Percentiles rank a stretch among this genome's conserved stretches.
These are phyloP conservation scores for Phytophthora foliorum DNA, from an alignment of 352 stramenopile genomes.

Conservation along the genomic window DNA sequence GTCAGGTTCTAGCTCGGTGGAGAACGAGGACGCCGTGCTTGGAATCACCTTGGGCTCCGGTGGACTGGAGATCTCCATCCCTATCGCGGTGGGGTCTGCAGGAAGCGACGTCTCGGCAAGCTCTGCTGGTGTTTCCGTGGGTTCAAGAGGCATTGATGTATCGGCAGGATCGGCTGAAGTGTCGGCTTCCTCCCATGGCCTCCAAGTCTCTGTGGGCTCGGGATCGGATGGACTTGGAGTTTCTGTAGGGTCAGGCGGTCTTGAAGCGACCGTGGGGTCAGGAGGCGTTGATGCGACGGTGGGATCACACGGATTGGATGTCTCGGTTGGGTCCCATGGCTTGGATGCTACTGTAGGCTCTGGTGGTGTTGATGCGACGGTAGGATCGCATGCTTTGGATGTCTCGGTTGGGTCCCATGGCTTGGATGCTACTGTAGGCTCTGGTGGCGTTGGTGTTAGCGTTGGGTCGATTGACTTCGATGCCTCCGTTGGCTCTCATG, in stretches of 20 bases:
- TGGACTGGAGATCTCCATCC: conserved; percentile 24
- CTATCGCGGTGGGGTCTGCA: neutral
- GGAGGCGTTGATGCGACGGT: conserved; percentile 18
- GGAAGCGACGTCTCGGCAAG: conserved; percentile 9
- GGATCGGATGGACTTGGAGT: conserved; percentile 19
- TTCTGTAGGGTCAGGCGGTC: conserved; percentile 19
- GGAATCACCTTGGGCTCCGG: conserved; percentile 17
- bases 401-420: conserved; percentile 17
- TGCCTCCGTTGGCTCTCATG: conserved; percentile 10
- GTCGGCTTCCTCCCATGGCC: conserved; percentile 6
- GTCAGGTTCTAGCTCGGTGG: conserved; percentile 16
- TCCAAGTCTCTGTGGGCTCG: conserved; percentile 28
- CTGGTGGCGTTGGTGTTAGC: conserved; percentile 10
- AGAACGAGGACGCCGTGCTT: conserved; percentile 20
- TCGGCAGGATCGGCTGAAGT: conserved; percentile 5
- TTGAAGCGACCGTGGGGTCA: conserved; percentile 10
- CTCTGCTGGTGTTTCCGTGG: conserved; percentile 10
- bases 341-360: conserved; percentile 7
- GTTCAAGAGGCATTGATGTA: neutral
- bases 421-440: conserved; percentile 21
- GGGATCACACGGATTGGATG: conserved; percentile 1
- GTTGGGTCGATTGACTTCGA: conserved; percentile 19
- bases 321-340: conserved; percentile 9
- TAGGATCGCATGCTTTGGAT: conserved; percentile 16
- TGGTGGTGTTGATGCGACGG: conserved; percentile 7